Percentiles rank a stretch among this genome's conserved stretches.
phyloP scores from a whole-genome alignment of 1,284 basidiomycete genomes.

The Acaromyces ingoldii region DNA sequence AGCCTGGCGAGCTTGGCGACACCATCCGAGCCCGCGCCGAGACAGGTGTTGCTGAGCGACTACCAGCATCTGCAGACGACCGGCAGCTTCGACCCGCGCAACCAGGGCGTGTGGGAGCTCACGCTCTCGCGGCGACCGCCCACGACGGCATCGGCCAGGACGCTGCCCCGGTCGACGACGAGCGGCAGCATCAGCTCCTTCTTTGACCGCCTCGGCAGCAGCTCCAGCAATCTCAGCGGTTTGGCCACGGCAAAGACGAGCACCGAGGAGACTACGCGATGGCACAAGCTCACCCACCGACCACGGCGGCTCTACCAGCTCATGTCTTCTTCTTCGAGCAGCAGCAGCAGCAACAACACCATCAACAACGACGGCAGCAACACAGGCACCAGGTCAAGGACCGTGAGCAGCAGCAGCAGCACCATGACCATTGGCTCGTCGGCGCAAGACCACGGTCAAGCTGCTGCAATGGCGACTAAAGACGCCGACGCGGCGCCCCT shows the following conservation, averaged over 20 bases:
- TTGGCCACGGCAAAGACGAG: background rate
- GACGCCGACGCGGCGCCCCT: background rate
- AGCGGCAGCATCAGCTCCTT: background rate
- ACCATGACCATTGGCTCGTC: too few relatives aligned
- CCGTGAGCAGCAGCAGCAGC: background rate
- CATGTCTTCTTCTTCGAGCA: background rate
- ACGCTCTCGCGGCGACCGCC: too few relatives aligned
- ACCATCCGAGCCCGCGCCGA: too few relatives aligned
- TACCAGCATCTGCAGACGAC: too few relatives aligned
- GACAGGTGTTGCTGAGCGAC: too few relatives aligned
- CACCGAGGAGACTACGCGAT: background rate
- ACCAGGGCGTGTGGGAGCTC: too few relatives aligned
- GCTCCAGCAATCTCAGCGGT: background rate
- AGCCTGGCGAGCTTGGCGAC: too few relatives aligned
- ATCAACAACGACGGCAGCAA: background rate
- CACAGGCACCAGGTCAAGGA: background rate
- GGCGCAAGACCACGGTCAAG: too few relatives aligned
- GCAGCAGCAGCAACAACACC: background rate
- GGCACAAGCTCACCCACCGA: background rate
- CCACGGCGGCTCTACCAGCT: constrained; percentile 1
- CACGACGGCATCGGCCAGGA: too few relatives aligned
- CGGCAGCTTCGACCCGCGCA: too few relatives aligned
- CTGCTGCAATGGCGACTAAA: background rate
- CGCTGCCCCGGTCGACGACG: background rate
- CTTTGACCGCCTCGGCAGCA: background rate